Conservation (phyloP, 2,329 filamentous ascomycete species). For the Aureobasidium sp. region DNA sequence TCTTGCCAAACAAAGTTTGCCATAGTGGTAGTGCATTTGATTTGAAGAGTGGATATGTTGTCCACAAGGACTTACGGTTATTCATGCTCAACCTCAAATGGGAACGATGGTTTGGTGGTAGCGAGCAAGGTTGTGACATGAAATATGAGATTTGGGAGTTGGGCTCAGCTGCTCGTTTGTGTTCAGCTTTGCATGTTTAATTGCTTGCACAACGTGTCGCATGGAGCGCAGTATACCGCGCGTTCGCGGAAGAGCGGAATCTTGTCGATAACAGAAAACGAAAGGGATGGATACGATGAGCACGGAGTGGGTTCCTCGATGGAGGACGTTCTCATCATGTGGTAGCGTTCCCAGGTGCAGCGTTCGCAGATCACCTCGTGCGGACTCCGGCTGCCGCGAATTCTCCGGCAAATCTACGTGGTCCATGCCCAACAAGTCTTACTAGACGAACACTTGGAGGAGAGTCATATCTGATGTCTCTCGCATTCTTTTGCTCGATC, state of each 20-base stretch:
- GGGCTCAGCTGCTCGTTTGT: neutral
- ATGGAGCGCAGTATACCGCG: neutral
- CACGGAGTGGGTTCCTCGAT: neutral
- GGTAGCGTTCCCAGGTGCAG: too few species aligned
- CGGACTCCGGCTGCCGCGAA: neutral
- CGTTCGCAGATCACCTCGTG: slow-evolving; percentile 12
- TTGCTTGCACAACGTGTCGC: slow-evolving; percentile 1
- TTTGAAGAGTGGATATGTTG: neutral
- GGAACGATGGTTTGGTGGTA: neutral
- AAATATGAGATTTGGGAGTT: neutral
- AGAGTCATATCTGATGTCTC: neutral
- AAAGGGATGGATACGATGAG: neutral
- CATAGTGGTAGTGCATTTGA: neutral
- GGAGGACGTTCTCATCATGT: slow-evolving; percentile 1
- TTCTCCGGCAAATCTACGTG: neutral
- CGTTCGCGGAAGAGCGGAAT: neutral
- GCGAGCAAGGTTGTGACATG: neutral
- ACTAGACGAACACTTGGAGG: neutral
- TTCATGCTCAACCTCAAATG: neutral
- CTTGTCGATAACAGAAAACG: slow-evolving; percentile 2
- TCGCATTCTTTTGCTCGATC: neutral
- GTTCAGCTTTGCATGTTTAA: slow-evolving; percentile 6
- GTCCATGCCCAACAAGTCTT: neutral
- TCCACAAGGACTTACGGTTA: neutral
- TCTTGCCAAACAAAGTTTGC: neutral